Conservation (phyloP, 441 rosid species). For the Caryocar brasiliense region DNA sequence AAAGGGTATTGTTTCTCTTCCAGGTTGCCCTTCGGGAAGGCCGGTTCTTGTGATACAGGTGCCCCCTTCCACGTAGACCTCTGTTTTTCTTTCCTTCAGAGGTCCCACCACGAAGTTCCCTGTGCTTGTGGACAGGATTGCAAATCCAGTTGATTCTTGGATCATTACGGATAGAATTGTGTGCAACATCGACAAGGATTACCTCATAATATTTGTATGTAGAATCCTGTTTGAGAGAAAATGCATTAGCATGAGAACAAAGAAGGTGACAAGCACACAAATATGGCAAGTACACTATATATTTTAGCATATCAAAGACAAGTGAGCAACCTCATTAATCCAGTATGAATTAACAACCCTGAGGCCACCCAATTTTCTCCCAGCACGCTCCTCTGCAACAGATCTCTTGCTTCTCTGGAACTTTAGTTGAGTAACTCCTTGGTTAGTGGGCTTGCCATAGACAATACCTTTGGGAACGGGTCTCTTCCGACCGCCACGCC, state of each 20-base stretch:
- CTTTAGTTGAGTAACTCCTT: conserved; percentile 98
- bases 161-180: conserved; percentile 69
- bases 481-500: conserved; percentile 95
- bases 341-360: conserved; percentile 90
- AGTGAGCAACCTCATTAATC: conserved; percentile 65
- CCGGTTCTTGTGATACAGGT: conserved; percentile 62
- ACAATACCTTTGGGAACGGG: conserved; percentile 96
- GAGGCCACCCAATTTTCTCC: conserved; percentile 86
- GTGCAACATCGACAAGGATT: conserved; percentile 70
- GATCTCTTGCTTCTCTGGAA: conserved; percentile 96
- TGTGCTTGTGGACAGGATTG: conserved; percentile 81
- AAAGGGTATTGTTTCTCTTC: conserved; percentile 69
- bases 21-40: conserved; percentile 89
- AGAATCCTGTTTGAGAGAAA: conserved; percentile 40
- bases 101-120: conserved; percentile 82
- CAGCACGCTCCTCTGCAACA: conserved; percentile 98
- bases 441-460: conserved; percentile 97
- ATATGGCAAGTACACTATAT: neutral
- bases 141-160: conserved; percentile 91
- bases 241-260: neutral
- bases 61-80: conserved; percentile 83
- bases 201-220: conserved; percentile 82
- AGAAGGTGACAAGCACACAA: neutral
- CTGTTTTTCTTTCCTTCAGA: conserved; percentile 85
- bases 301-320: neutral